Base-by-base conservation (phyloP, 2,329 filamentous ascomycete genomes). In the Fusarium solani-melongenae region DNA sequence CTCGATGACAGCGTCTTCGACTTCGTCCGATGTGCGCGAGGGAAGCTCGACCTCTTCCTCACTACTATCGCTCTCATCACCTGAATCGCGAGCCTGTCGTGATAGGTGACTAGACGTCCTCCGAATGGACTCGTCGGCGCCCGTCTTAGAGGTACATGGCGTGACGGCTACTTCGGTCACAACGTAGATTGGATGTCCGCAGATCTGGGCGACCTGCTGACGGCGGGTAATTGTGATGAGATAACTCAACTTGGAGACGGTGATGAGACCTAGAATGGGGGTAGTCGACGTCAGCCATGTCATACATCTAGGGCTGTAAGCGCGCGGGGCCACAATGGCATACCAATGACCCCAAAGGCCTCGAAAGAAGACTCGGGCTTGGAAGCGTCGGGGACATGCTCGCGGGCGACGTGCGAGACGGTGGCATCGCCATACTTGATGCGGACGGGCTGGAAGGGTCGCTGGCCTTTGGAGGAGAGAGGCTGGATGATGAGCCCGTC, bases 91-190 rank as follows among this genome's bases (percentile, higher is more conserved):
- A 41, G 78, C 73, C 15, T 79, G 79, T 15, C 81, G 80, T 39
- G 82, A 81, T 20, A 89, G 77, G 22, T 86, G 82, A 9, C 75
- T 74, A 1, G 85, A 82, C 0, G 93, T 93, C 64, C 89, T 88
- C 4, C 84, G 82, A 67, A 98, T 92, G 10, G 94, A 92, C 31
- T 89, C 88, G 70, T 90, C 87, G 6, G 96, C 95, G 49, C 97
- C 94, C 44, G 83, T 81, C 77, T 92, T 92, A 7, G 93, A 96
- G 3, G 92, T 90, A 62, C 96, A 91, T 1, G 96, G 96, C 7
- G 97, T 97, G n/a, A 98, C 86, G 8, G 94, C 92, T 34, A 98
- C 93, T 76, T 97, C 94, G 49, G 93, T 96, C 68, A 98, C 90
- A 41, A 94, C 92, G 82, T 97, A 99, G 64, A 98, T 86, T 0